Base-by-base conservation (phyloP, 1,284 basidiomycete species). In the Schizophyllum amplum region DNA sequence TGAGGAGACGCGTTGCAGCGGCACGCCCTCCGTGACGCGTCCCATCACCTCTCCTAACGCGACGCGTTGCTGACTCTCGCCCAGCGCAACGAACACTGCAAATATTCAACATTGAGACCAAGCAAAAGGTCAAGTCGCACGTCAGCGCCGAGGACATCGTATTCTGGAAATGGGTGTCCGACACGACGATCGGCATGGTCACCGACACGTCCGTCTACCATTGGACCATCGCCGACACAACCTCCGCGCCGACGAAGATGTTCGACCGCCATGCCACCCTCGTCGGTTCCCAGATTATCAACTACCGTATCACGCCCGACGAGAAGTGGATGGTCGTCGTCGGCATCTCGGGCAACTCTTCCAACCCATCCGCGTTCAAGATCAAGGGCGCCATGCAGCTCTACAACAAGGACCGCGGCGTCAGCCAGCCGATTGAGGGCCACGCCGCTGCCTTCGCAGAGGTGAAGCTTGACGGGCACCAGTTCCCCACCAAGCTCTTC, bases 111-210 rank as follows among this genome's bases (percentile, higher is more conserved):
- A 94, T 99, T 63, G 95, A 92, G 68, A 92, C 87, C 52, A 99
- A 98, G 79, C 87, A 89, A 69, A 99, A 99, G 76, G 91, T 99
- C 71, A 98, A 98, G 70, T 94, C 95, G 23, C 94, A 99, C 71
- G 78, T 88, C 59, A 95, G 90, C 79, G 89, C 87, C 69, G 94
- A 98, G 71, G 97, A 99, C 67, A 84, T 99, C 60, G 86, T 92
- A 48, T 99, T 98, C 75, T 99, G 97, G 97, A 98, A 96, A 70
- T 99, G 97, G 97, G 86, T 98, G 59, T 91, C 86, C 59, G 87
- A 93, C 64, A 84, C 87, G 20, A 91, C 89, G 22, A 87, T 99
- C 61, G 97, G 96, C 67, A 84, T 99, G 74, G 97, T 99, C 68
- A 98, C 96, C 42, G 94, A 98, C 61, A 83, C 88, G 1, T 82